Evolutionary conservation across 2,329 filamentous ascomycete genomes (phyloP).

Genomic region (Aspergillus pseudoglaucus): DNA sequence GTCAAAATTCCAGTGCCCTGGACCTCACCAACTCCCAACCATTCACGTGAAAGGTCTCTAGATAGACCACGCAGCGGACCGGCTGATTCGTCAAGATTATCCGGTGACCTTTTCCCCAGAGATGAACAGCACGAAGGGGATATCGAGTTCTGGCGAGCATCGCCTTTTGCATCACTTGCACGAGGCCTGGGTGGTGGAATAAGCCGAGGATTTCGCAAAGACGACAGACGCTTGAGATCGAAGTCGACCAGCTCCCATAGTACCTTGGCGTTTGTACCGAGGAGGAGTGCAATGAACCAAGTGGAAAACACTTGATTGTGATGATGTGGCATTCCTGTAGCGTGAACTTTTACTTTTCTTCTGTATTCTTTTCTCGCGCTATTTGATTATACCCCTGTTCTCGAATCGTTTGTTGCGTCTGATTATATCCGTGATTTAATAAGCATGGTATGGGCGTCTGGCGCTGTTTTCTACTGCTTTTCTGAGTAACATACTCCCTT

Average conservation of each 20-base stretch:
- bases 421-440: too few relatives aligned
- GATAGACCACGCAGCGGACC: constrained; percentile 10
- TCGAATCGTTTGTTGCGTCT: too few relatives aligned
- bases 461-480: too few relatives aligned
- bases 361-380: too few relatives aligned
- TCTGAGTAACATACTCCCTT: too few relatives aligned
- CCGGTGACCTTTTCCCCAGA: constrained; percentile 8
- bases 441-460: too few relatives aligned
- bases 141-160: constrained; percentile 30
- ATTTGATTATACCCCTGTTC: too few relatives aligned
- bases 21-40: constrained; percentile 13
- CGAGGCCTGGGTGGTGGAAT: constrained; percentile 37
- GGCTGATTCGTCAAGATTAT: constrained; percentile 8
- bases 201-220: constrained; percentile 32
- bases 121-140: constrained; percentile 27
- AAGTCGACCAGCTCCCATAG: constrained; percentile 4
- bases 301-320: constrained; percentile 9
- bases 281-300: constrained; percentile 19
- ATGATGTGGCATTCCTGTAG: too few relatives aligned
- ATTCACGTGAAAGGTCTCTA: constrained; percentile 12
- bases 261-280: constrained; percentile 12
- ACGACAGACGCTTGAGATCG: constrained; percentile 25
- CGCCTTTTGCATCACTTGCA: constrained; percentile 35
- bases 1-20: constrained; percentile 27
- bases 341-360: too few relatives aligned